A percentile compares a stretch with the other conserved stretches of the same genome.
These are phyloP conservation scores for Fusarium sororula DNA, from an alignment of 2,329 filamentous ascomycete genomes.

Conservation along the genomic window DNA sequence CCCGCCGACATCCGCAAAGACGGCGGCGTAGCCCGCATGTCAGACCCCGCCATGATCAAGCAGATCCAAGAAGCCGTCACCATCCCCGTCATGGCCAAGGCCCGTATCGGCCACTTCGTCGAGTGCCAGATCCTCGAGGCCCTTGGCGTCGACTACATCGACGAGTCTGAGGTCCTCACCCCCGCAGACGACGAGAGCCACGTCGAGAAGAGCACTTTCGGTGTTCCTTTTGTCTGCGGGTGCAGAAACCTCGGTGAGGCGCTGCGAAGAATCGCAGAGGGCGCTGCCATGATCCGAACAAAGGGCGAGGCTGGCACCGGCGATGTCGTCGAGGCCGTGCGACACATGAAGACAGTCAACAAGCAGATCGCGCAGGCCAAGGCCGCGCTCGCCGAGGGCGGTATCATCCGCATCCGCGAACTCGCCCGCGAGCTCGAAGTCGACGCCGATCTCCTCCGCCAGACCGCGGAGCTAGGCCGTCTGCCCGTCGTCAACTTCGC, in stretches of 20 bases:
- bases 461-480: slow-evolving; percentile 86
- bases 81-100: slow-evolving; percentile 99
- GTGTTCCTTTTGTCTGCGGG: slow-evolving; percentile 92
- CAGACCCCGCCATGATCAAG: slow-evolving; percentile 91
- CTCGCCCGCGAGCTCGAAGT: slow-evolving; percentile 84
- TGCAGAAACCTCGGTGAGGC: slow-evolving; percentile 96
- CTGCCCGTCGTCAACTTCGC: slow-evolving; percentile 98
- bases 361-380: slow-evolving; percentile 83
- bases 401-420: slow-evolving; percentile 66
- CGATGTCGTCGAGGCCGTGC: slow-evolving; percentile 95
- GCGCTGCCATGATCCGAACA: slow-evolving; percentile 98
- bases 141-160: slow-evolving; percentile 95
- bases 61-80: slow-evolving; percentile 95
- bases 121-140: slow-evolving; percentile 98
- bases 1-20: slow-evolving; percentile 93
- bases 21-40: slow-evolving; percentile 97
- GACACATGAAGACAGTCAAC: slow-evolving; percentile 93
- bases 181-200: slow-evolving; percentile 91
- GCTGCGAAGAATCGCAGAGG: slow-evolving; percentile 87
- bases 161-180: slow-evolving; percentile 97
- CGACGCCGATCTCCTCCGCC: slow-evolving; percentile 80
- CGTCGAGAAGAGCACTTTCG: slow-evolving; percentile 87
- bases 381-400: slow-evolving; percentile 70
- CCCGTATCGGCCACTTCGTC: slow-evolving; percentile 95
- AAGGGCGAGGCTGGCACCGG: slow-evolving; percentile 98